Base-by-base conservation (phyloP, 1,139 yeast species). In the Scheffersomyces segobiensis region DNA sequence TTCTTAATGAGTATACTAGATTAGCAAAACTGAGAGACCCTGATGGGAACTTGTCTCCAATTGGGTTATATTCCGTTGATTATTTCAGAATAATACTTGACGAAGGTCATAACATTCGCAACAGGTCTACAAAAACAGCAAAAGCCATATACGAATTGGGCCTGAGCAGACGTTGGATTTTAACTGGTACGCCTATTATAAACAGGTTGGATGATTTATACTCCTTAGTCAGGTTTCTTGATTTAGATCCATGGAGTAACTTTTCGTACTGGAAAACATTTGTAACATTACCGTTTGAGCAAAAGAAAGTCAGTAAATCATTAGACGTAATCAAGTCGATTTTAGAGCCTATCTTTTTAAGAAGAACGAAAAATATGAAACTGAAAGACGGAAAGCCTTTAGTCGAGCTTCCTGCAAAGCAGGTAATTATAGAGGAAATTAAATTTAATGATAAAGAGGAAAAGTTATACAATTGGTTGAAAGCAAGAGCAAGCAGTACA, bases 171-270 rank as follows among this genome's bases (percentile, higher is more conserved):
- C 86, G 86, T 62, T 95, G 99, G 99, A 82, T 89, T 2, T 76
- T 95, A 52, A 93, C 98, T 0, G 99, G 99, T 17, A 95, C 99
- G 0, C 98, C 99, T 0, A 91, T 95, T 53, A 90, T 93, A 54
- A 95, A 95, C 71, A 77, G 93, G 61, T 78, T 95, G 8, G 97
- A 95, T 70, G 99, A 95, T 72, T 75, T 95, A 55, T 95, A 84
- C 68, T 88, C 97, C 2, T 74, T 93, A 55, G 85, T 93, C 19
- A 87, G 87, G 66, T 95, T 89, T 66, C 75, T 95, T 53, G 82
- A 86, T 53, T 75, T 93, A 14, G 93, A 91, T 65, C 98, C 98
- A 0, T 95, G 98, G 98, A 82, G 88, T 55, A 89, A 90, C 65
- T 88, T 90, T 60, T 82, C 92, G 0, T 88, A 90, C 63, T 95